A percentile compares a stretch with the other conserved stretches of the same genome.
These are phyloP conservation scores for Grosmannia huntii DNA, from an alignment of 2,329 filamentous ascomycete genomes.

Conservation along the genomic window DNA sequence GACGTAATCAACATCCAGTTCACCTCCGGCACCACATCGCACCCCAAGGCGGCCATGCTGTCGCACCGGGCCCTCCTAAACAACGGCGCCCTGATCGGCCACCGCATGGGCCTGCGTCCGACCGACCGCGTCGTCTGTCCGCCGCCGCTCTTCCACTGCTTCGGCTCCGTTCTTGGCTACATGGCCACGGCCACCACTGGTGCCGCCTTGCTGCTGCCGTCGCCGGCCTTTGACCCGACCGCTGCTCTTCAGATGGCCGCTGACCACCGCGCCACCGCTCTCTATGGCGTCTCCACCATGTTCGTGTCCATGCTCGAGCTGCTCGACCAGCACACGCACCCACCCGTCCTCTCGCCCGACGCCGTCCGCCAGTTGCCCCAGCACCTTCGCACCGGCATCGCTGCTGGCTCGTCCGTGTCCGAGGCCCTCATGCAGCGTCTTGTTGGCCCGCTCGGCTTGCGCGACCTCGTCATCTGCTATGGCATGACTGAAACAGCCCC, in stretches of 20 bases:
- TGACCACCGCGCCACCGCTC: conserved; percentile 42
- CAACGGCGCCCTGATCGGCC: conserved; percentile 75
- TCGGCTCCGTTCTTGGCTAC: conserved; percentile 84
- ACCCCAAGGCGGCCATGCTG: conserved; percentile 84
- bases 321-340: conserved; percentile 29
- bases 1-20: conserved; percentile 94
- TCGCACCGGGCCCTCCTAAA: conserved; percentile 81
- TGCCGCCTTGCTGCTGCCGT: conserved; percentile 70
- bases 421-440: conserved; percentile 67
- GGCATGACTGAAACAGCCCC: conserved; percentile 88
- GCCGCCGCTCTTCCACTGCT: conserved; percentile 81
- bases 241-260: conserved; percentile 50
- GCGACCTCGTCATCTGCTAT: conserved; percentile 84
- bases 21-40: conserved; percentile 85
- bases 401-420: conserved; percentile 76
- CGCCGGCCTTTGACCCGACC: conserved; percentile 71
- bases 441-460: conserved; percentile 60
- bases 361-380: conserved; percentile 15
- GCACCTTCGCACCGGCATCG: conserved; percentile 73
- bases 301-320: conserved; percentile 77
- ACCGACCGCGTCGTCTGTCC: conserved; percentile 71
- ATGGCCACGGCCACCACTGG: conserved; percentile 83
- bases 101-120: conserved; percentile 68
- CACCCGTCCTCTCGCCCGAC: conserved; percentile 5
- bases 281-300: conserved; percentile 94